Evolutionary conservation across 345 rosid species (phyloP).

Genomic region (Euphorbia peplus): DNA sequence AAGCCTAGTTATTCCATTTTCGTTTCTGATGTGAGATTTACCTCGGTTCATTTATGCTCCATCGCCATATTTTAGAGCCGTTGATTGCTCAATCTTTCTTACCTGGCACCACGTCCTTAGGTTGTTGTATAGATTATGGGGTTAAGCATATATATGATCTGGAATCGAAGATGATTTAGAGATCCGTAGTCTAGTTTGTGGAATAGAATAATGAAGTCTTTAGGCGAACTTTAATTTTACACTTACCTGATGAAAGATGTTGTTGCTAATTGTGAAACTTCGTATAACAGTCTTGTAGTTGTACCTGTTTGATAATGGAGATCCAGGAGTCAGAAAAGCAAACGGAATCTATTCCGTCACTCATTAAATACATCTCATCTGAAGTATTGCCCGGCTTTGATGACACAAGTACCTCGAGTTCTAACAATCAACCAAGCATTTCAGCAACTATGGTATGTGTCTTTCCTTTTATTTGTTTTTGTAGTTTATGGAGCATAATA

Average conservation of each 20-base stretch:
- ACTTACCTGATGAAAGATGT: background rate
- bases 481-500: background rate
- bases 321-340: conserved; percentile 24
- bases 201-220: background rate
- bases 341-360: conserved; percentile 40
- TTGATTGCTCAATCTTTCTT: too few species aligned
- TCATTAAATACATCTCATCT: conserved; percentile 41
- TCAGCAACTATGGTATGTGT: conserved; percentile 1
- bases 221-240: background rate
- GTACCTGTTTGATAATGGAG: conserved; percentile 27
- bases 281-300: conserved; percentile 5
- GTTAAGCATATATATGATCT: background rate
- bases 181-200: background rate
- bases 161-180: background rate
- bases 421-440: background rate
- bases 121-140: background rate
- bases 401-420: background rate
- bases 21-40: too few species aligned
- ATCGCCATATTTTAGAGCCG: too few species aligned
- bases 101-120: too few species aligned
- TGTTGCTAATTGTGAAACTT: conserved; percentile 10
- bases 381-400: conserved; percentile 55
- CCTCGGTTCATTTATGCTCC: too few species aligned
- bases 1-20: too few species aligned
- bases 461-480: background rate